Base-by-base conservation (phyloP, 306 rosid species). In the Inga laurina region DNA sequence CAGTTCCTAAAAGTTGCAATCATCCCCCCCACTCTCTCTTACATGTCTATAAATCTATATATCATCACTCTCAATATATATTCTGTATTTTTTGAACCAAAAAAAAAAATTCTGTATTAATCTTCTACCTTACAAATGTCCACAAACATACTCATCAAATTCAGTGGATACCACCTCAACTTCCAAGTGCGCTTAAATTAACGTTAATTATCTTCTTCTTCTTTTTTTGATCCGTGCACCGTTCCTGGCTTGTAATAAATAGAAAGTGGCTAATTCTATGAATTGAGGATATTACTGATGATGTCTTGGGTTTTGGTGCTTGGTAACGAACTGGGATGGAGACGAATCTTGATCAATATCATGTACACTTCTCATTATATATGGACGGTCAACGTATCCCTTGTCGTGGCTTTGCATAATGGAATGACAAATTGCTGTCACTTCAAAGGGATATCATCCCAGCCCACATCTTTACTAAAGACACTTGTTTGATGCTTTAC, bases 401-500 rank as follows among this genome's bases (percentile, higher is more conserved):
- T 78, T 73, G n/a, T 18, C 59, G 18, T 8, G 37, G 11, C 82
- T 62, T 85, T 78, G 56, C 13, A 77, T 79, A 54, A 79, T 74
- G 44, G 77, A 13, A 72, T 74, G 48, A 54, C 70, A 56, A 56
- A 72, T 75, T 78, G 79, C 76, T 86, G 72, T 74, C 83, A 59
- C 64, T 44, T 44, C 68, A 82, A 82, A 82, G 81, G 68, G 80
- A 82, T 78, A n/a, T 64, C 43, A 39, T 39, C 43, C 27, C 67
- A 78, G 81, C 46, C 67, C 78, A 18, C 78, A 18, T 44, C 81
- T 86, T 85, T 82, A 37, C 81, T 54, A 82, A 82, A 73, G 59
- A 19, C 72, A 68, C 81, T 82, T 77, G 81, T 82, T 82, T 15
- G 59, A 74, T 78, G 86, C 86, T 74, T 78, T 82, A 86, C 86